Evolutionary conservation across 495 filamentous ascomycete species (phyloP).

Genomic region (Penicillium fimorum): DNA sequence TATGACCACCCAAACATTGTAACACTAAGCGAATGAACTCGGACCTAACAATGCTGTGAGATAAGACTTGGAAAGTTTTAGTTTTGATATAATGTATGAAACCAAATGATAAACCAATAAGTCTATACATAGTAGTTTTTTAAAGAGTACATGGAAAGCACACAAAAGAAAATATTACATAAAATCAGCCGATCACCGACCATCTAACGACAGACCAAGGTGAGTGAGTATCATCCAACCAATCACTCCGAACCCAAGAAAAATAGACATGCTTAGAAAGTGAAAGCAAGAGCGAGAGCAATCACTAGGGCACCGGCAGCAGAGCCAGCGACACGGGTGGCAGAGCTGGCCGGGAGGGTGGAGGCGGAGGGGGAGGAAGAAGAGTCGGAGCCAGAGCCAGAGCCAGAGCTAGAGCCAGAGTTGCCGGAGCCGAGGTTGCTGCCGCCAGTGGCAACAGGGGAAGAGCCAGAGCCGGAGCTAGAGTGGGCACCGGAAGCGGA

Average conservation of each 20-base stretch:
- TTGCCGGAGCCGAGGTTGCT: slow-evolving; percentile 15
- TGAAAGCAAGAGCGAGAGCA: slow-evolving; percentile 32
- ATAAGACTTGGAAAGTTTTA: background rate
- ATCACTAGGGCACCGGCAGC: slow-evolving; percentile 30
- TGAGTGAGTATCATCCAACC: slow-evolving; percentile 11
- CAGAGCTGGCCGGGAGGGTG: slow-evolving; percentile 20
- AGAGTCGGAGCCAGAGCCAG: slow-evolving; percentile 18
- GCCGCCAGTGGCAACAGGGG: slow-evolving; percentile 5
- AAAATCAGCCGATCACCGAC: slow-evolving; percentile 9
- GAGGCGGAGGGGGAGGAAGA: slow-evolving; percentile 12
- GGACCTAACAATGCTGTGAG: background rate
- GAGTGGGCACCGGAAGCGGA: slow-evolving; percentile 7
- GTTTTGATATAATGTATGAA: background rate
- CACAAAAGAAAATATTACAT: slow-evolving; percentile 17
- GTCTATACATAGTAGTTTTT: background rate
- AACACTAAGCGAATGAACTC: background rate
- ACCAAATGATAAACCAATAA: background rate
- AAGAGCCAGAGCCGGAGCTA: background rate
- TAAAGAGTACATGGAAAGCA: background rate
- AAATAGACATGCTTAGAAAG: slow-evolving; percentile 28
- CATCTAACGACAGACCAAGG: slow-evolving; percentile 7
- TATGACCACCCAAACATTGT: background rate
- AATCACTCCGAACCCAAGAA: slow-evolving; percentile 19
- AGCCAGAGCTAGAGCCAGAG: too few species aligned
- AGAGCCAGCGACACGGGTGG: slow-evolving; percentile 33